Conservation (phyloP, 495 filamentous ascomycete genomes). For the Annulohypoxylon stygium region DNA sequence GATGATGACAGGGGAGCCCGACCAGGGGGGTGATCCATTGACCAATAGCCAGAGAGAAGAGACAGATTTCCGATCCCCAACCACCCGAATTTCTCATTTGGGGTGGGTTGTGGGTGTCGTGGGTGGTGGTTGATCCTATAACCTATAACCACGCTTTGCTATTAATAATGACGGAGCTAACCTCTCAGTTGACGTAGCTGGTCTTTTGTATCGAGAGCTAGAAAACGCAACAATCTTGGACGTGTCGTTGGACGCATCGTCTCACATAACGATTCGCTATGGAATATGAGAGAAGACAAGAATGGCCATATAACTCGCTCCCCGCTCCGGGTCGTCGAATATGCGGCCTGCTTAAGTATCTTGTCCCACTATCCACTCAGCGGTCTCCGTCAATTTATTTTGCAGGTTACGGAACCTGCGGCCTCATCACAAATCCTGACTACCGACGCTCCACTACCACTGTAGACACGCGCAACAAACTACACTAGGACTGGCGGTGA, state of each 20-base stretch:
- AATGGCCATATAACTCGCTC: conserved; percentile 14
- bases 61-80: conserved; percentile 46
- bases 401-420: conserved; percentile 42
- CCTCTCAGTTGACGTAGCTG: conserved; percentile 25
- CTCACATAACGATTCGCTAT: conserved; percentile 30
- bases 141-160: conserved; percentile 27
- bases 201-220: conserved; percentile 22
- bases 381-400: conserved; percentile 42
- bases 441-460: conserved; percentile 37
- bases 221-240: conserved; percentile 6
- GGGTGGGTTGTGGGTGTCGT: conserved; percentile 26
- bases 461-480: conserved; percentile 46
- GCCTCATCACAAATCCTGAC: conserved; percentile 46
- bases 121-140: conserved; percentile 30
- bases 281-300: conserved; percentile 9
- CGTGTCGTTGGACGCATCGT: conserved; percentile 6
- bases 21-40: conserved; percentile 40
- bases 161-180: conserved; percentile 46
- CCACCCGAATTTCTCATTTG: conserved; percentile 44
- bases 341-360: conserved; percentile 35
- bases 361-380: conserved; percentile 29
- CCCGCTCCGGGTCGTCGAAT: conserved; percentile 28
- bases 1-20: conserved; percentile 41
- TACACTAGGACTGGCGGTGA: conserved; percentile 42
- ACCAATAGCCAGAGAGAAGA: conserved; percentile 37